These are phyloP conservation scores for Xylariaceae sp. DNA, from an alignment of 2,329 filamentous ascomycete species.

Conservation along the genomic window DNA sequence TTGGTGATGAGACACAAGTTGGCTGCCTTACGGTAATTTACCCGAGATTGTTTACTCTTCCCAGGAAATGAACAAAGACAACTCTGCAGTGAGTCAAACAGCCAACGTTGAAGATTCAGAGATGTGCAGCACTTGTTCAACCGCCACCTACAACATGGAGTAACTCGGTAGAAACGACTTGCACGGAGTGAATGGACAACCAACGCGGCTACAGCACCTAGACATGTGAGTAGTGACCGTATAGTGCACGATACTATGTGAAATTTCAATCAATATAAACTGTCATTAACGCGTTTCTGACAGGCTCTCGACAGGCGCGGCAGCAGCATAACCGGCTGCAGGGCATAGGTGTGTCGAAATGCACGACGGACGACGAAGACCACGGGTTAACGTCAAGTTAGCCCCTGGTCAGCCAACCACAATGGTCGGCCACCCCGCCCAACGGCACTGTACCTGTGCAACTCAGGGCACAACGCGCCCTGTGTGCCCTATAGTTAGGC, in stretches of 20 bases:
- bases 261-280: not conserved
- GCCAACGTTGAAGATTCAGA: not conserved
- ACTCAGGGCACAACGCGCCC: not conserved
- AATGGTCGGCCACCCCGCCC: not conserved
- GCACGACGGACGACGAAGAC: no score
- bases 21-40: conserved; percentile 12
- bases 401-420: not conserved
- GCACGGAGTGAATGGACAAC: not conserved
- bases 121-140: not conserved
- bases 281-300: not conserved
- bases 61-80: conserved; percentile 1
- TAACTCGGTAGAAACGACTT: no score
- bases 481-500: not conserved
- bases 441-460: not conserved
- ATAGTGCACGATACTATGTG: not conserved
- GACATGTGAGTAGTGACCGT: not conserved
- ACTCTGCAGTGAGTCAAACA: not conserved
- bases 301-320: not conserved
- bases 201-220: not conserved
- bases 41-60: conserved; percentile 18
- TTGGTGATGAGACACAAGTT: conserved; percentile 27
- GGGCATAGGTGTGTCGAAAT: no score
- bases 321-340: not conserved
- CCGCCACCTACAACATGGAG: no score
- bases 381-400: no score